These are phyloP conservation scores for Citrus medica DNA, from an alignment of 345 rosid species.

Conservation along the genomic window DNA sequence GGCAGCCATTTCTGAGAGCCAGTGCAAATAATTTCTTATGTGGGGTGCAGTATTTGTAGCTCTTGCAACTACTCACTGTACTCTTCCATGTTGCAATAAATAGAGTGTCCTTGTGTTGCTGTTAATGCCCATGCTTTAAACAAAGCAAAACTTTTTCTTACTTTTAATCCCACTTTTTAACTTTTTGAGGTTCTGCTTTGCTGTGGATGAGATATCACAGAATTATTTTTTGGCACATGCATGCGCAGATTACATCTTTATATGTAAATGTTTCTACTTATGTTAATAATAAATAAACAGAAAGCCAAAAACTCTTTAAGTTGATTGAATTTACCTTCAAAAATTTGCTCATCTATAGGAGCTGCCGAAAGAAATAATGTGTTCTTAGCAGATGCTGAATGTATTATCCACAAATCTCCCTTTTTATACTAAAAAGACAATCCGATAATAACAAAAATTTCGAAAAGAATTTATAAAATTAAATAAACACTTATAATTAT, in stretches of 20 bases:
- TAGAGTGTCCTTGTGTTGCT: background rate
- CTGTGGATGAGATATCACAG: background rate
- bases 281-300: background rate
- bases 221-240: background rate
- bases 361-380: background rate
- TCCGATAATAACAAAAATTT: no score
- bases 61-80: background rate
- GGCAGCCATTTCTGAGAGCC: conserved; percentile 19
- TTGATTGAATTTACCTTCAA: background rate
- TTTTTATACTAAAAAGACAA: no score
- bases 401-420: background rate
- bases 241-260: background rate
- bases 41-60: background rate
- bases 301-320: background rate
- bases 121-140: background rate
- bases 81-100: background rate
- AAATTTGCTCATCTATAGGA: background rate
- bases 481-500: no score
- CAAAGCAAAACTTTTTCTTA: background rate
- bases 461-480: no score
- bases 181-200: background rate
- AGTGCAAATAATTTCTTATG: background rate
- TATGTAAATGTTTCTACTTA: background rate
- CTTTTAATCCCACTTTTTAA: background rate
- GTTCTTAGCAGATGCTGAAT: background rate